Evolutionary conservation across 2,329 filamentous ascomycete genomes (phyloP).

Genomic region (Colletotrichum sp.): DNA sequence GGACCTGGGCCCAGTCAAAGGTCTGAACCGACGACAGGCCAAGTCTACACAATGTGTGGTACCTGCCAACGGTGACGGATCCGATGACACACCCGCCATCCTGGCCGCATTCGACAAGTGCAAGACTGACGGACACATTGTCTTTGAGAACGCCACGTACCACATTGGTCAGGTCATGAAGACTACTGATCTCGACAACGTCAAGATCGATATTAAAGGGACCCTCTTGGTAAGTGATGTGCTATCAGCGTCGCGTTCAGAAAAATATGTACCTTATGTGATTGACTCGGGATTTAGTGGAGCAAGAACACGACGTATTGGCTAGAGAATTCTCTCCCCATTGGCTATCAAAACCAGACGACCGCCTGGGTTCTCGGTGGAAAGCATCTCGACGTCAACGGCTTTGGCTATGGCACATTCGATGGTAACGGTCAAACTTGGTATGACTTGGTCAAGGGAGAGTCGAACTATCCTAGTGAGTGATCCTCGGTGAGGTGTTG

Average conservation of each 20-base stretch:
- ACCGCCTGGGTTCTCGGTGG: neutral
- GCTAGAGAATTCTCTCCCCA: neutral
- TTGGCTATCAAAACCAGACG: neutral
- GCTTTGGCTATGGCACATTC: neutral
- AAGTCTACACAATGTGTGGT: neutral
- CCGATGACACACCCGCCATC: neutral
- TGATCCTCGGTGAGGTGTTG: neutral
- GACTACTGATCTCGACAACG: neutral
- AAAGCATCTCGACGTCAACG: neutral
- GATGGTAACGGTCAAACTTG: neutral
- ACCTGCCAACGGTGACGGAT: neutral
- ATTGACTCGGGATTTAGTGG: neutral
- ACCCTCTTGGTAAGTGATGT: neutral
- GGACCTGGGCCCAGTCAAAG: neutral
- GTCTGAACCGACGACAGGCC: neutral
- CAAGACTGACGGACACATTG: neutral
- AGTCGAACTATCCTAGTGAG: neutral
- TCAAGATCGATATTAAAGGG: neutral
- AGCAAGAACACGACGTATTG: constrained; percentile 1
- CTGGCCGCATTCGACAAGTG: neutral
- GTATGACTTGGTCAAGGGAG: constrained; percentile 4
- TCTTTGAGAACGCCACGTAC: neutral
- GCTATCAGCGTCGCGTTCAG: neutral
- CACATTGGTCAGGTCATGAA: neutral
- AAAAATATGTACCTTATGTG: neutral